Conservation (phyloP, 345 rosid species). For the Gynandropsis gynandra region DNA sequence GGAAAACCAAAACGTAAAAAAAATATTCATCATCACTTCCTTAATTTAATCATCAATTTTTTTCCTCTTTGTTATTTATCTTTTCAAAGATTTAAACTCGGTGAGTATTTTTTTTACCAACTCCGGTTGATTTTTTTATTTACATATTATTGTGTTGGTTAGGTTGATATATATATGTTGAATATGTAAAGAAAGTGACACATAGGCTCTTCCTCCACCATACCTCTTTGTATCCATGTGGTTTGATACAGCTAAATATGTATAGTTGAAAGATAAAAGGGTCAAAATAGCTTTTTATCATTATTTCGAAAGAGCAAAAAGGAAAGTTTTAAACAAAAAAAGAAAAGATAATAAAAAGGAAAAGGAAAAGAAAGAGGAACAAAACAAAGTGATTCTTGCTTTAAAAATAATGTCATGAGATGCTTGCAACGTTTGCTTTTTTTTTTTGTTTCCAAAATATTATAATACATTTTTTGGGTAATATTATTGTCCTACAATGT, state of each 20-base stretch:
- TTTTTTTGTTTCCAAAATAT: constrained; percentile 9
- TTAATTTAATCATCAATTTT: not conserved
- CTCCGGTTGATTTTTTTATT: not conserved
- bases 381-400: constrained; percentile 21
- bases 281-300: constrained; percentile 40
- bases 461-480: too few relatives aligned
- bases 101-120: too few relatives aligned
- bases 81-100: not conserved
- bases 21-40: constrained; percentile 10
- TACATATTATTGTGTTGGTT: not conserved
- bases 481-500: too few relatives aligned
- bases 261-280: constrained; percentile 32
- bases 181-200: constrained; percentile 20
- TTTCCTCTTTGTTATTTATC: not conserved
- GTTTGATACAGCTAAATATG: constrained; percentile 27
- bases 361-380: constrained; percentile 4
- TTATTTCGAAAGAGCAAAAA: constrained; percentile 20
- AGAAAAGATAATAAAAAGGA: not conserved
- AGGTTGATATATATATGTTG: not conserved
- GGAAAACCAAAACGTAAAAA: constrained; percentile 37
- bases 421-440: constrained; percentile 15
- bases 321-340: constrained; percentile 9
- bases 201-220: constrained; percentile 21
- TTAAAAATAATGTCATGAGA: constrained; percentile 28
- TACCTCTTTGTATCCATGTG: constrained; percentile 31